Conservation (phyloP, 345 rosid species). For the Salix dunnii region DNA sequence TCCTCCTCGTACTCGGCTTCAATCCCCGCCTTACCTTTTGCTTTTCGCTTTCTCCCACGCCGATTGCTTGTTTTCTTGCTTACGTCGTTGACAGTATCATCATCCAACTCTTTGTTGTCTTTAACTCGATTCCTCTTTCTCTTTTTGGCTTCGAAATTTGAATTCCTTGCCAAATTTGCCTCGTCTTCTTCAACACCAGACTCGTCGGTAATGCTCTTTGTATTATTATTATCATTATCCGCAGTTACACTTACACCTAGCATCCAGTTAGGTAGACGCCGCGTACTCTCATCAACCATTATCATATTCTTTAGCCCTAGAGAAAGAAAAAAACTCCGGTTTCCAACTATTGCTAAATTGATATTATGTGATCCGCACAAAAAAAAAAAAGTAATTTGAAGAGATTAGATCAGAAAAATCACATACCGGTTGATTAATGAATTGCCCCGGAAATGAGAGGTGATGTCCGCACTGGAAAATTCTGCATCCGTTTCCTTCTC, state of each 20-base stretch:
- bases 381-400: neutral
- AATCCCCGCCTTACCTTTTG: neutral
- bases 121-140: neutral
- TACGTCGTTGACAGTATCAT: neutral
- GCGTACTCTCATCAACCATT: slow-evolving; percentile 16
- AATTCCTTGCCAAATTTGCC: neutral
- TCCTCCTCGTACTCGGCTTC: neutral
- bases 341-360: neutral
- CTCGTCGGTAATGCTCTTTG: neutral
- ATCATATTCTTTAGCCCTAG: neutral
- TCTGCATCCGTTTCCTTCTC: neutral
- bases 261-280: slow-evolving; percentile 47
- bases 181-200: neutral
- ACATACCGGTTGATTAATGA: neutral
- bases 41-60: slow-evolving; percentile 13
- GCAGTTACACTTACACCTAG: neutral
- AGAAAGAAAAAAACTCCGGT: neutral
- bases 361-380: neutral
- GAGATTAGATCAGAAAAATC: neutral
- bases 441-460: neutral
- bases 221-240: slow-evolving; percentile 4
- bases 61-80: neutral
- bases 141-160: neutral
- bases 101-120: neutral
- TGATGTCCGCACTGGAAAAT: neutral